These are phyloP conservation scores for Leccinum boreale DNA, from an alignment of 768 basidiomycete genomes.

Conservation along the genomic window DNA sequence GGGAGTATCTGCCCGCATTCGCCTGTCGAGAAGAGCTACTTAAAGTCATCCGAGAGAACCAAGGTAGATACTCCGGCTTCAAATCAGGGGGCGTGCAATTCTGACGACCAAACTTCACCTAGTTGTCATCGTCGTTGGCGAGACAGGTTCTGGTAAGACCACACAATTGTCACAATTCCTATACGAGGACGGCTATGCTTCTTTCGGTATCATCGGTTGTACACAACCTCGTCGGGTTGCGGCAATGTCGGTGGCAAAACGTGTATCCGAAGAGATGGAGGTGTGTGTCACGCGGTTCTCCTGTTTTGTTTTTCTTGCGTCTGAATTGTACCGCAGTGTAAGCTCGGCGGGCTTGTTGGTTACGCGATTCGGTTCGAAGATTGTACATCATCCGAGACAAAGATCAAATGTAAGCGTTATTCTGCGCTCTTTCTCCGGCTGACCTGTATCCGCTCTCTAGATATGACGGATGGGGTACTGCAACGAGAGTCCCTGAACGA, in stretches of 20 bases:
- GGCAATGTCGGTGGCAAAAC: constrained; percentile 99
- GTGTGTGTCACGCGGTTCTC: constrained; percentile 43
- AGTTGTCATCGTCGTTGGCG: constrained; percentile 97
- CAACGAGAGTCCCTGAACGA: constrained; percentile 98
- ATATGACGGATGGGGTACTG: constrained; percentile 98
- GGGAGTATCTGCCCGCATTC: constrained; percentile 97
- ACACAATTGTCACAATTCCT: constrained; percentile 94
- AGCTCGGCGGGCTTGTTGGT: constrained; percentile 87
- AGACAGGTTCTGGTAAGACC: constrained; percentile 99
- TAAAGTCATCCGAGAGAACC: constrained; percentile 87
- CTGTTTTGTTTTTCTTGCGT: not conserved
- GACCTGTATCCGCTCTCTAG: constrained; percentile 37
- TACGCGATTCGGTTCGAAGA: constrained; percentile 99
- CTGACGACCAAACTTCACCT: not conserved
- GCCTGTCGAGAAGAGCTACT: constrained; percentile 94
- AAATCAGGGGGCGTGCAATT: not conserved
- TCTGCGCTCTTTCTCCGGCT: not conserved
- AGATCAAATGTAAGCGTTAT: constrained; percentile 82
- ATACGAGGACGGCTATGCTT: constrained; percentile 95
- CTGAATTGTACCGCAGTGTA: constrained; percentile 50
- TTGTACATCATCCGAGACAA: constrained; percentile 90
- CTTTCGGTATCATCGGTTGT: constrained; percentile 88
- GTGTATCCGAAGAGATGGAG: constrained; percentile 99
- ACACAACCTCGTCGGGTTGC: constrained; percentile 98
- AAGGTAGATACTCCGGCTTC: constrained; percentile 53